Evolutionary conservation across 2,329 filamentous ascomycete genomes (phyloP).

Genomic region (Dothideomycetidae sp.): DNA sequence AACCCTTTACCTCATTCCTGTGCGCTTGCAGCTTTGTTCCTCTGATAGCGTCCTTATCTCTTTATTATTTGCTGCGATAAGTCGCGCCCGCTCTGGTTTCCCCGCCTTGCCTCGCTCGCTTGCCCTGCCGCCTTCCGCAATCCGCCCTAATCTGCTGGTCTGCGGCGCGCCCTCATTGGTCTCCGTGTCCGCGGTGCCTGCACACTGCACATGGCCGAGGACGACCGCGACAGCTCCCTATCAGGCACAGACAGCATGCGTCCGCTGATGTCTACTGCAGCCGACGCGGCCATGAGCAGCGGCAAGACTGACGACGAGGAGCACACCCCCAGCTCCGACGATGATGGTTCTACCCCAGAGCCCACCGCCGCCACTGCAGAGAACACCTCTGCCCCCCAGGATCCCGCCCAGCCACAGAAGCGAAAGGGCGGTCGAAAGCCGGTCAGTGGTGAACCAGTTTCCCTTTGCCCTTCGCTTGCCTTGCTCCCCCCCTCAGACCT

Average conservation of each 20-base stretch:
- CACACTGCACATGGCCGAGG: slow-evolving; percentile 39
- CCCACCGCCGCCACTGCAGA: slow-evolving; percentile 28
- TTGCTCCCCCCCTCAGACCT: too few relatives aligned
- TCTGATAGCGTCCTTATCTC: slow-evolving; percentile 17
- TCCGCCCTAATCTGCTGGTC: slow-evolving; percentile 19
- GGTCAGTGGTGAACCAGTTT: slow-evolving; percentile 42
- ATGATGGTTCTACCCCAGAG: slow-evolving; percentile 34
- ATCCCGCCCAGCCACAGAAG: slow-evolving; percentile 51
- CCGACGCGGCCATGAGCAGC: slow-evolving; percentile 30
- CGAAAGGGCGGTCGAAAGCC: slow-evolving; percentile 96
- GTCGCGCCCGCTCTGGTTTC: slow-evolving; percentile 13
- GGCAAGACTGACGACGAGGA: slow-evolving; percentile 28
- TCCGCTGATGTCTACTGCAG: slow-evolving; percentile 25
- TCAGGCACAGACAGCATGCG: slow-evolving; percentile 1
- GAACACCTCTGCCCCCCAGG: slow-evolving; percentile 24
- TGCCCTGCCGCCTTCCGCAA: slow-evolving; percentile 6
- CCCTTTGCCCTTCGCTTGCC: slow-evolving; percentile 7
- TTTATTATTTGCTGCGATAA: slow-evolving; percentile 19
- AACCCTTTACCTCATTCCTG: slow-evolving; percentile 35
- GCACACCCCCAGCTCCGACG: slow-evolving; percentile 33
- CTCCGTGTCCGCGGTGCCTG: too few relatives aligned
- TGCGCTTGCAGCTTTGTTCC: too few relatives aligned
- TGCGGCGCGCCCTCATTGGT: slow-evolving; percentile 15
- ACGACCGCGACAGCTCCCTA: slow-evolving; percentile 24
- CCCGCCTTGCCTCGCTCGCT: slow-evolving; percentile 11